Conservation (phyloP, 208 protist species). For the Entamoeba histolytica region DNA sequence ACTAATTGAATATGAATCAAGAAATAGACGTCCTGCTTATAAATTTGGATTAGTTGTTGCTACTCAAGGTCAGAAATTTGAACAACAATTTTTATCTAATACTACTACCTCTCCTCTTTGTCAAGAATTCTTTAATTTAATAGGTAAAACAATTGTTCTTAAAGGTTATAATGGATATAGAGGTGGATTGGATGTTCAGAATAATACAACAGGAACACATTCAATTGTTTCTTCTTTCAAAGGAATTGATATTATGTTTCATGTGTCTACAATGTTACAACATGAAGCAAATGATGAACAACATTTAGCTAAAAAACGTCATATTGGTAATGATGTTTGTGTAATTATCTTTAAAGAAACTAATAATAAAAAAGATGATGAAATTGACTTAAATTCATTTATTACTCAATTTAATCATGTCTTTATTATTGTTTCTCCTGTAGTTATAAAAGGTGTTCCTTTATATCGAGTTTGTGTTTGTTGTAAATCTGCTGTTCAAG, state of each 20-base stretch:
- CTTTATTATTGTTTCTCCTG: not conserved
- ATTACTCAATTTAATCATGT: not conserved
- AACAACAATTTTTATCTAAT: not conserved
- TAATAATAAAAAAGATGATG: not conserved
- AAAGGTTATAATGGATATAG: not conserved
- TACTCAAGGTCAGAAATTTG: not conserved
- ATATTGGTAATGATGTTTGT: not conserved
- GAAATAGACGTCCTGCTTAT: not conserved
- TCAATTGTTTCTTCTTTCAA: not conserved
- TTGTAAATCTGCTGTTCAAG: not conserved
- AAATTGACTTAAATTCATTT: not conserved
- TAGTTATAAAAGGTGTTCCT: not conserved
- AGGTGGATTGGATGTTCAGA: not conserved
- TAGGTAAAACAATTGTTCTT: not conserved
- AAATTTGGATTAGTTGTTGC: not conserved
- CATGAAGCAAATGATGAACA: not conserved
- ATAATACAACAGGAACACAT: not conserved
- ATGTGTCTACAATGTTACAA: not conserved
- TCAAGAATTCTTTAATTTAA: not conserved
- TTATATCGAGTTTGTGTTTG: not conserved
- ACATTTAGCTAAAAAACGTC: not conserved
- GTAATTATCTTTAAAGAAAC: not conserved
- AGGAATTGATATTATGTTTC: not conserved
- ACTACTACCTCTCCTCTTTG: not conserved
- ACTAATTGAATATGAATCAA: not conserved